A percentile compares a stretch with the other conserved stretches of the same genome.
These are phyloP conservation scores for Wickerhamiella siamensis DNA, from an alignment of 805 yeast genomes.

Conservation along the genomic window DNA sequence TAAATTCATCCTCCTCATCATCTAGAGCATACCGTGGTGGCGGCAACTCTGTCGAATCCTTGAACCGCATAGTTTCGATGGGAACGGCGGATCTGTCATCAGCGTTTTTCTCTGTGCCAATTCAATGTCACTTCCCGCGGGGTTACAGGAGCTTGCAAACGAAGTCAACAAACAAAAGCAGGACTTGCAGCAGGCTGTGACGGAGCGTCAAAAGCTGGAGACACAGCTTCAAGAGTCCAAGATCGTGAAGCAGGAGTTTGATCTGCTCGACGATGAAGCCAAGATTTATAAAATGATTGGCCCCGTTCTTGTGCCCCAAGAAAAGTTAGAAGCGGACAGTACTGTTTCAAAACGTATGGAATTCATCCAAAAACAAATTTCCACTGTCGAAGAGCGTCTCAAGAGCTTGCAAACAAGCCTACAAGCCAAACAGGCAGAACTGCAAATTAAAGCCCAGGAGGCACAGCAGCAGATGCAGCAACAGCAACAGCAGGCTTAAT, in stretches of 20 bases:
- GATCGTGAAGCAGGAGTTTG: conserved; percentile 75
- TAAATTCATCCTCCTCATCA: conserved; percentile 22
- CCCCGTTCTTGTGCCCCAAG: conserved; percentile 84
- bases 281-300: conserved; percentile 84
- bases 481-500: not conserved
- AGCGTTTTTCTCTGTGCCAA: not conserved
- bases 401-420: conserved; percentile 38
- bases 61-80: conserved; percentile 12
- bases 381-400: conserved; percentile 60
- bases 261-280: conserved; percentile 45
- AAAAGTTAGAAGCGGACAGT: conserved; percentile 59
- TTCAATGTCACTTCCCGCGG: not conserved
- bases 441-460: conserved; percentile 10
- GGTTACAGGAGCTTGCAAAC: conserved; percentile 11
- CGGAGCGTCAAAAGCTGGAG: conserved; percentile 74
- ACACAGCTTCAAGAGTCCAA: conserved; percentile 89
- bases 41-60: conserved; percentile 30
- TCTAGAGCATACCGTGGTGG: conserved; percentile 40
- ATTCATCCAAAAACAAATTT: conserved; percentile 67
- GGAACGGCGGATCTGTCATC: not conserved
- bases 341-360: conserved; percentile 85
- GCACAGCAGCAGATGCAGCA: not conserved
- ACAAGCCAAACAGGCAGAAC: conserved; percentile 28
- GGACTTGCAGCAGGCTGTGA: conserved; percentile 36
- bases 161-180: conserved; percentile 15